Evolutionary conservation across 495 filamentous ascomycete genomes (phyloP).

Genomic region (Usnea hakonensis): DNA sequence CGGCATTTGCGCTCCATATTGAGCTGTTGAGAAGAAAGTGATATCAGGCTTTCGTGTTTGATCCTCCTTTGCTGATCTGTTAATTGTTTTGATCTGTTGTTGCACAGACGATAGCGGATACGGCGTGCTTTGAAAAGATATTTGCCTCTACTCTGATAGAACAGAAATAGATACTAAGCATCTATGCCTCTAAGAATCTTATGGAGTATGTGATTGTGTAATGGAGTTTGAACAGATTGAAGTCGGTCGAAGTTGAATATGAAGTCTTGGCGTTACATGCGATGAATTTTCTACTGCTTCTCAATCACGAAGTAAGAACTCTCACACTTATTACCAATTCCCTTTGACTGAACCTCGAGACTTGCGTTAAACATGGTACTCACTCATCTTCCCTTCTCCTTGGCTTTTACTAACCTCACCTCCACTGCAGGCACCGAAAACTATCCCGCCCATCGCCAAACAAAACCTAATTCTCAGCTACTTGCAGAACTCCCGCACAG

Average conservation of each 20-base stretch:
- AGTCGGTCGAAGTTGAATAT: not conserved
- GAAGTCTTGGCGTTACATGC: not conserved
- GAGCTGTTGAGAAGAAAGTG: not conserved
- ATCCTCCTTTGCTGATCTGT: not conserved
- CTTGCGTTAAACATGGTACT: not conserved
- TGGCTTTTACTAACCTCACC: not conserved
- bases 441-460: constrained; percentile 51
- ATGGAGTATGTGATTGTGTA: not conserved
- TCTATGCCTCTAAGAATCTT: not conserved
- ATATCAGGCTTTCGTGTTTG: not conserved
- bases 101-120: not conserved
- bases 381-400: not conserved
- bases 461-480: constrained; percentile 54
- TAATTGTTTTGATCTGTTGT: not conserved
- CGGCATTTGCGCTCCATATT: too few species aligned
- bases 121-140: not conserved
- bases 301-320: not conserved
- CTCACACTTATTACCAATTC: not conserved
- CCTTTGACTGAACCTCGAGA: not conserved
- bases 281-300: not conserved
- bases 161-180: not conserved
- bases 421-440: constrained; percentile 50
- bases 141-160: not conserved
- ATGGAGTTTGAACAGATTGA: not conserved
- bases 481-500: constrained; percentile 55